Evolutionary conservation across 2,329 filamentous ascomycete species (phyloP), one percentile per base, ranked within the genome.

Genomic region (Cytospora schulzeri): DNA sequence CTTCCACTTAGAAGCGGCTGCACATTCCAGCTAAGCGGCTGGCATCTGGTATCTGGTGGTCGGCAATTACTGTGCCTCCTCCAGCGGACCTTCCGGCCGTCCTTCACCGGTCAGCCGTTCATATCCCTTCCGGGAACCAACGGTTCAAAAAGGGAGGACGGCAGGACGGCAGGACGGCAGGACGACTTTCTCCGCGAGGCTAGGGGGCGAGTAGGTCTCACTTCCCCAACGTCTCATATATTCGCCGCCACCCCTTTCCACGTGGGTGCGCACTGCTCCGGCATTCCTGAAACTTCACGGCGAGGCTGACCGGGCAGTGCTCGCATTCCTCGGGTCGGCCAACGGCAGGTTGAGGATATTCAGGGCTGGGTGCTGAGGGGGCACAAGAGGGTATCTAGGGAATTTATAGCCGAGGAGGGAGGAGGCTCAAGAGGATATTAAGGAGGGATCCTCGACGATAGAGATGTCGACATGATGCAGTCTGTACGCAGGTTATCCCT

Each of bases 141-240:
- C 57, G 62, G 62, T 57, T 24, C 41, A 17, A 35, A 14, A 65
- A 66, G 65, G 65, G 65, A 65, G 41, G 17, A 48, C 19, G 41
- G 41, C 41, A 22, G 19, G n/a, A 48, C 11, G n/a, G 17, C 35
- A 15, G 45, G 48, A 22, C 19, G 26, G 48, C 28, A 41, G 55
- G n/a, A n/a, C n/a, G n/a, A n/a, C n/a, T n/a, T n/a, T 19, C 17
- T 31, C 8, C 50, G 17, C 29, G 45, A 51, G 61, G 48, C 45
- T 48, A 53, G n/a, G 57, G 48, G n/a, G 33, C 24, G 28, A 52
- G 22, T 6, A 19, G 64, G 65, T 66, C 65, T 66, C 65, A 66
- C 55, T 22, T 48, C n/a, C 6, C n/a, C 6, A 12, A 24, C 45
- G 11, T 22, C n/a, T 48, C 26, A 48, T 54, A 59, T 54, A 59